These are phyloP conservation scores for Casuarina cunninghamiana DNA, from an alignment of 306 rosid genomes.

Conservation along the genomic window DNA sequence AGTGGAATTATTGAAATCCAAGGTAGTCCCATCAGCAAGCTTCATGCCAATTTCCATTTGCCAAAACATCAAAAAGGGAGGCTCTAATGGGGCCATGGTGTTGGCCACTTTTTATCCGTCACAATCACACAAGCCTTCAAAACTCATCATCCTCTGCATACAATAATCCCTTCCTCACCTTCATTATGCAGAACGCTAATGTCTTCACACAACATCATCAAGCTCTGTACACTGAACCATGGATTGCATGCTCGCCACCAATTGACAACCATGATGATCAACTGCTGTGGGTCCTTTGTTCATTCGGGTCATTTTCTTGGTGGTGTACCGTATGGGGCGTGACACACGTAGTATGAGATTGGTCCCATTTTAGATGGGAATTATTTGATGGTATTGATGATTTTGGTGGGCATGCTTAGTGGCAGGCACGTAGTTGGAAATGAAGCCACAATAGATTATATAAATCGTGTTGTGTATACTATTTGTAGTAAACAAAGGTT, in stretches of 20 bases:
- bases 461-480: neutral
- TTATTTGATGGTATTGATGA: conserved; percentile 9
- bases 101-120: conserved; percentile 50
- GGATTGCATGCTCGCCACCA: neutral
- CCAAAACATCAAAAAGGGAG: conserved; percentile 21
- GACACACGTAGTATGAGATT: neutral
- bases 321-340: neutral
- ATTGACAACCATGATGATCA: neutral
- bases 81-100: conserved; percentile 47
- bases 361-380: neutral
- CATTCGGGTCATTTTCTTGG: neutral
- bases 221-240: neutral
- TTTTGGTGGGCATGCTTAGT: conserved; percentile 14
- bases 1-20: conserved; percentile 17
- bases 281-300: neutral
- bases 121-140: conserved; percentile 6
- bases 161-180: conserved; percentile 22
- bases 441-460: neutral
- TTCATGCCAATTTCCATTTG: conserved; percentile 22
- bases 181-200: conserved; percentile 21
- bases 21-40: conserved; percentile 29
- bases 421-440: conserved; percentile 19
- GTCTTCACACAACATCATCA: neutral
- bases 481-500: neutral
- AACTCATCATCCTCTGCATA: conserved; percentile 33